Evolutionary conservation across 1,139 yeast genomes (phyloP).

Genomic region (Debaryomyces psychrophilus): DNA sequence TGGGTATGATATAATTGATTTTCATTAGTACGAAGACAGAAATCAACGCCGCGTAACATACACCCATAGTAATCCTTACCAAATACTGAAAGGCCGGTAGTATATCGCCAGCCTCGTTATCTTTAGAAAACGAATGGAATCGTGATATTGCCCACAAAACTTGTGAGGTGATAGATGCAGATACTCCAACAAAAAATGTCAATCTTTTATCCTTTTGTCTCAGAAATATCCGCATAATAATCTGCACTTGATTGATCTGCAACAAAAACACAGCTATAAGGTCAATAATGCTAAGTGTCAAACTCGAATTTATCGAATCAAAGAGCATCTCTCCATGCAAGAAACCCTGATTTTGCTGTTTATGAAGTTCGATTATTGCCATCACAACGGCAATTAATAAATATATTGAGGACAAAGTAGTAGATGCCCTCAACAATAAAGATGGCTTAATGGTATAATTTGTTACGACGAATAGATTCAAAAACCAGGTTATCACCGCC

Average conservation of each 20-base stretch:
- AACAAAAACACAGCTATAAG: constrained; percentile 61
- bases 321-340: constrained; percentile 57
- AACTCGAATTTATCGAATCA: constrained; percentile 47
- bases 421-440: constrained; percentile 45
- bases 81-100: constrained; percentile 80
- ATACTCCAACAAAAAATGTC: constrained; percentile 63
- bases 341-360: constrained; percentile 59
- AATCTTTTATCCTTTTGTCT: constrained; percentile 72
- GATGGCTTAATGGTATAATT: constrained; percentile 61
- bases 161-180: constrained; percentile 61
- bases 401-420: constrained; percentile 56
- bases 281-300: constrained; percentile 62
- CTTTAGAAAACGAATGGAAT: constrained; percentile 41
- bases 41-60: constrained; percentile 71
- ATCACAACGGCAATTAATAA: constrained; percentile 53
- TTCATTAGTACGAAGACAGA: constrained; percentile 61
- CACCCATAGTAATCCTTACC: constrained; percentile 72
- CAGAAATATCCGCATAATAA: constrained; percentile 70
- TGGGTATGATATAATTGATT: constrained; percentile 56
- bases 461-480: constrained; percentile 65
- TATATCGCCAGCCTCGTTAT: constrained; percentile 56
- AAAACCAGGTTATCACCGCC: constrained; percentile 65
- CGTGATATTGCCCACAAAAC: constrained; percentile 71
- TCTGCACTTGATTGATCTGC: constrained; percentile 76
- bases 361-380: constrained; percentile 46